Percentiles rank a stretch among this genome's conserved stretches.
phyloP scores from a whole-genome alignment of 164 flowering plant species.

The Chimonanthus praecox region DNA sequence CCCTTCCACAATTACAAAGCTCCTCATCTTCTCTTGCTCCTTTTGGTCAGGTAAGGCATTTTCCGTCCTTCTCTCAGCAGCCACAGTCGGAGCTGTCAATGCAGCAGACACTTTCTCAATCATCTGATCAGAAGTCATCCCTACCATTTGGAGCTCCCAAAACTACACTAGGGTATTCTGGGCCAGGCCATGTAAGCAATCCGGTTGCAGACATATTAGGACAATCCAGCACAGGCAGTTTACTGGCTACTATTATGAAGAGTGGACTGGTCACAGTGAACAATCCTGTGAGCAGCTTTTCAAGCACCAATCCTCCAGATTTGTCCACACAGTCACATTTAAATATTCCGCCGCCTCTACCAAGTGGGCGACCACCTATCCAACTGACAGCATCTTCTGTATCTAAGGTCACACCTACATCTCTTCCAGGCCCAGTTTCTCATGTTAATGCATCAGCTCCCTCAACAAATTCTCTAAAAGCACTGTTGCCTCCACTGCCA shows the following conservation, averaged over 20 bases:
- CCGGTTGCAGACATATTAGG: constrained; percentile 28
- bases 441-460: constrained; percentile 14
- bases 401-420: constrained; percentile 15
- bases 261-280: constrained; percentile 40
- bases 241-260: constrained; percentile 58
- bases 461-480: constrained; percentile 15
- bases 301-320: constrained; percentile 22
- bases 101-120: constrained; percentile 23
- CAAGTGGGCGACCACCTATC: constrained; percentile 39
- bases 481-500: constrained; percentile 37
- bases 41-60: constrained; percentile 26
- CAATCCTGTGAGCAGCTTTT: constrained; percentile 19
- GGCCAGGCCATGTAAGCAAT: constrained; percentile 22
- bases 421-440: constrained; percentile 18
- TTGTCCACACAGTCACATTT: constrained; percentile 17
- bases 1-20: constrained; percentile 22
- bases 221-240: constrained; percentile 40
- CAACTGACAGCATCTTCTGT: constrained; percentile 18
- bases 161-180: constrained; percentile 15
- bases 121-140: constrained; percentile 18
- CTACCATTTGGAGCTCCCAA: constrained; percentile 21
- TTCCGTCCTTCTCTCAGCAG: constrained; percentile 24
- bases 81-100: constrained; percentile 26
- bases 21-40: constrained; percentile 23
- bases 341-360: constrained; percentile 34